These are phyloP conservation scores for Macadamia tetraphylla DNA, from an alignment of 164 flowering plant genomes.

Conservation along the genomic window DNA sequence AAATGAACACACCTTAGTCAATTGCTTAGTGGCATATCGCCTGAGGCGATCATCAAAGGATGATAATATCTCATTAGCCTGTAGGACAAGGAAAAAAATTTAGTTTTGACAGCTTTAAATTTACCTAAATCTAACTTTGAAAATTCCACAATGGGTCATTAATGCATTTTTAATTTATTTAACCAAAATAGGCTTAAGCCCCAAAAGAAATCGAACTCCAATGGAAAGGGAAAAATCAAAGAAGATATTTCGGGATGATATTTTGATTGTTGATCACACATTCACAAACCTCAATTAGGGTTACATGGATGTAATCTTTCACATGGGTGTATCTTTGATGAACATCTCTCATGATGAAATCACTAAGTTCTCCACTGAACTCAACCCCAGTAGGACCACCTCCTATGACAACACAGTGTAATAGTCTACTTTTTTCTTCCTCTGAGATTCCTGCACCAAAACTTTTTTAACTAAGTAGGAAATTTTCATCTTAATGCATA, in stretches of 20 bases:
- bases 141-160: not conserved
- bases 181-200: not conserved
- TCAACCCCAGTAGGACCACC: slow-evolving; percentile 99
- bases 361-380: slow-evolving; percentile 99
- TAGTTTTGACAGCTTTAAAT: not conserved
- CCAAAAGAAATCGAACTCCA: not conserved
- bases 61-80: slow-evolving; percentile 96
- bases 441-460: slow-evolving; percentile 63
- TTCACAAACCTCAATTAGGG: slow-evolving; percentile 80
- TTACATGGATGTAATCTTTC: slow-evolving; percentile 82
- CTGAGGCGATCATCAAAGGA: slow-evolving; percentile 97
- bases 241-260: not conserved
- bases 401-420: slow-evolving; percentile 96
- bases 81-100: slow-evolving; percentile 18
- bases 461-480: not conserved
- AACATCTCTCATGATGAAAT: slow-evolving; percentile 85
- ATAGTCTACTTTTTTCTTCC: slow-evolving; percentile 71
- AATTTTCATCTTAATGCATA: not conserved
- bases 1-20: slow-evolving; percentile 57
- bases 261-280: not conserved
- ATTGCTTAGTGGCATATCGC: slow-evolving; percentile 73
- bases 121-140: not conserved
- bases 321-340: slow-evolving; percentile 89
- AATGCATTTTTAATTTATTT: not conserved
- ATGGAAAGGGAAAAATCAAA: slow-evolving; percentile 3